Conservation (phyloP, 2,329 filamentous ascomycete genomes). For the Aspergillus fumigatiaffinis region DNA sequence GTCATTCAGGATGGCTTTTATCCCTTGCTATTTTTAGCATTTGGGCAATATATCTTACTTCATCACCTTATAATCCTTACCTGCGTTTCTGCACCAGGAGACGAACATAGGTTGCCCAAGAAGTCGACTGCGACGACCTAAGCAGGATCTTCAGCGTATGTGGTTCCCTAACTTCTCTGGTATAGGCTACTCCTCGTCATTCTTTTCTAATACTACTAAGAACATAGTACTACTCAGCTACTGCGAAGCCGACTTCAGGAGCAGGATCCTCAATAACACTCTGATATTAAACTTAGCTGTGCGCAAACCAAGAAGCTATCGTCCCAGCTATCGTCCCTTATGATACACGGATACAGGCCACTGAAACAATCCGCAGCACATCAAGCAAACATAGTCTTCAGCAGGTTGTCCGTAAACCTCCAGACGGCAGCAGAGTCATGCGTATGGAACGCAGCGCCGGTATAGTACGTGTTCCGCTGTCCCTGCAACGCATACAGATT, state of each 20-base stretch:
- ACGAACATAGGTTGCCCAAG: constrained; percentile 65
- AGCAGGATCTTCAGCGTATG: constrained; percentile 63
- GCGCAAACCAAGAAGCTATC: constrained; percentile 29
- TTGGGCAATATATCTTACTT: neutral
- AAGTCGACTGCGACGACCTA: constrained; percentile 63
- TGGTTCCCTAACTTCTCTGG: too few relatives aligned
- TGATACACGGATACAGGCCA: neutral
- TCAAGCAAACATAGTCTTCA: neutral
- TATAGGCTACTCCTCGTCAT: neutral
- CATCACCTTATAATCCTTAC: neutral
- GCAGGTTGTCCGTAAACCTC: neutral
- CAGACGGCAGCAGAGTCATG: constrained; percentile 5
- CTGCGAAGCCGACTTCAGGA: constrained; percentile 69
- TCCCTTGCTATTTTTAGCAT: too few relatives aligned
- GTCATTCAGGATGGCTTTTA: neutral
- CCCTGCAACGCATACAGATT: constrained; percentile 39
- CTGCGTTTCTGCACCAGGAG: too few relatives aligned
- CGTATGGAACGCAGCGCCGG: constrained; percentile 24
- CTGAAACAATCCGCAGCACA: neutral
- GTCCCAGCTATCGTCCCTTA: constrained; percentile 4
- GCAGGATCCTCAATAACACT: constrained; percentile 68
- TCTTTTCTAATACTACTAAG: neutral
- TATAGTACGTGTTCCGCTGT: constrained; percentile 35
- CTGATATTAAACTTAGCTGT: constrained; percentile 64
- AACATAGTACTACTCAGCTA: constrained; percentile 63